Conservation (phyloP, 495 filamentous ascomycete species). For the Pseudomonodictys pantanalensis region DNA sequence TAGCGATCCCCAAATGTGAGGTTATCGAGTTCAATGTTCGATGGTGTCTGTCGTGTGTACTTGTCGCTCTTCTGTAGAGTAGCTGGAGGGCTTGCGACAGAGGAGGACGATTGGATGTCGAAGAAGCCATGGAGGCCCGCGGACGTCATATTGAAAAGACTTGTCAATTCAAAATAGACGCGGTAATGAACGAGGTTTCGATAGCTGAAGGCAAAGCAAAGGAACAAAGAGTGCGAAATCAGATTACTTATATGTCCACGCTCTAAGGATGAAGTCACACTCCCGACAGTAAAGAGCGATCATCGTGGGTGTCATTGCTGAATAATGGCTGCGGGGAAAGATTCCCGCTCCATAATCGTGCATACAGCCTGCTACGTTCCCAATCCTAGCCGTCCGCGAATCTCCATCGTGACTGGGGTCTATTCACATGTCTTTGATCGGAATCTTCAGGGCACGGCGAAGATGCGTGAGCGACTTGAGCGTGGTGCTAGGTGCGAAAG, state of each 20-base stretch:
- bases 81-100: conserved; percentile 14
- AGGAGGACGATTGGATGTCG: conserved; percentile 21
- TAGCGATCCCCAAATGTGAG: conserved; percentile 12
- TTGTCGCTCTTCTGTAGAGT: conserved; percentile 13
- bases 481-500: too few species aligned
- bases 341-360: too few species aligned
- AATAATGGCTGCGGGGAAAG: conserved; percentile 4
- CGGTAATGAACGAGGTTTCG: too few species aligned
- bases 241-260: neutral
- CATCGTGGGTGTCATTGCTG: conserved; percentile 9
- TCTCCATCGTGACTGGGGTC: too few species aligned
- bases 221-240: conserved; percentile 1
- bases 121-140: conserved; percentile 22
- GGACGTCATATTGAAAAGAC: conserved; percentile 14
- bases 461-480: too few species aligned
- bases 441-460: too few species aligned
- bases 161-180: too few species aligned
- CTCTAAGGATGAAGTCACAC: neutral
- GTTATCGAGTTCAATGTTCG: conserved; percentile 21
- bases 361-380: too few species aligned
- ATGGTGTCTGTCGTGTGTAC: neutral
- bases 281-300: neutral
- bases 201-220: too few species aligned
- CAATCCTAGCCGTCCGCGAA: too few species aligned
- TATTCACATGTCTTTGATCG: too few species aligned